Conservation (phyloP, 2,329 filamentous ascomycete species). For the Neonectria magnoliae region DNA sequence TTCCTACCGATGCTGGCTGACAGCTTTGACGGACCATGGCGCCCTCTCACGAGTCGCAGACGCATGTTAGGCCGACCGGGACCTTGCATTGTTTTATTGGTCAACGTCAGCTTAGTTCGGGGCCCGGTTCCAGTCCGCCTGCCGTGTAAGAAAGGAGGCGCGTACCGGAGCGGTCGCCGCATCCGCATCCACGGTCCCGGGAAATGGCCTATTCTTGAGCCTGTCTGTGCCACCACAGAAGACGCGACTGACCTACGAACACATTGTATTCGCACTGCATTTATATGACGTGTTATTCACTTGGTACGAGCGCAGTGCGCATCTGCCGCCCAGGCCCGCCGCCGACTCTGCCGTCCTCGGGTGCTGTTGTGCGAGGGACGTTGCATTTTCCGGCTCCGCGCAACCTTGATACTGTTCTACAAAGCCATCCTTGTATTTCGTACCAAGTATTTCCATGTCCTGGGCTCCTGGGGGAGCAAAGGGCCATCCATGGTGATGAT, state of each 20-base stretch:
- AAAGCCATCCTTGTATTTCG: neutral
- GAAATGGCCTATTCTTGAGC: slow-evolving; percentile 8
- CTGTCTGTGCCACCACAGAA: slow-evolving; percentile 6
- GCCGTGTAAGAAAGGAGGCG: neutral
- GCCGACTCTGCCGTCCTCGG: neutral
- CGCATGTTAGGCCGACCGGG: neutral
- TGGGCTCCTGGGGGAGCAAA: neutral
- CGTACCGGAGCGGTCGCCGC: slow-evolving; percentile 13
- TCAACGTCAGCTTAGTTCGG: neutral
- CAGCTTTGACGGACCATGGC: slow-evolving; percentile 10
- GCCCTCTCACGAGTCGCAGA: slow-evolving; percentile 3
- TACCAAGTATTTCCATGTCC: too few species aligned
- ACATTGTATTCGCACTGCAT: neutral
- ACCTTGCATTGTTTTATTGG: slow-evolving; percentile 14
- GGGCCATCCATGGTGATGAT: neutral
- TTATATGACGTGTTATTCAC: neutral
- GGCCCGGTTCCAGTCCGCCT: neutral
- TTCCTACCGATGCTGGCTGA: neutral
- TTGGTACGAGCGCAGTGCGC: neutral
- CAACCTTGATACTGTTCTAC: neutral
- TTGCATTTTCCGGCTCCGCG: neutral
- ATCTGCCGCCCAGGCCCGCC: neutral
- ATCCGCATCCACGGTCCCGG: slow-evolving; percentile 24
- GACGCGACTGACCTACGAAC: neutral
- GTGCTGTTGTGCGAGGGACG: slow-evolving; percentile 9